Evolutionary conservation across 2,329 filamentous ascomycete genomes (phyloP).

Genomic region (Gaeumannomyces sp.): DNA sequence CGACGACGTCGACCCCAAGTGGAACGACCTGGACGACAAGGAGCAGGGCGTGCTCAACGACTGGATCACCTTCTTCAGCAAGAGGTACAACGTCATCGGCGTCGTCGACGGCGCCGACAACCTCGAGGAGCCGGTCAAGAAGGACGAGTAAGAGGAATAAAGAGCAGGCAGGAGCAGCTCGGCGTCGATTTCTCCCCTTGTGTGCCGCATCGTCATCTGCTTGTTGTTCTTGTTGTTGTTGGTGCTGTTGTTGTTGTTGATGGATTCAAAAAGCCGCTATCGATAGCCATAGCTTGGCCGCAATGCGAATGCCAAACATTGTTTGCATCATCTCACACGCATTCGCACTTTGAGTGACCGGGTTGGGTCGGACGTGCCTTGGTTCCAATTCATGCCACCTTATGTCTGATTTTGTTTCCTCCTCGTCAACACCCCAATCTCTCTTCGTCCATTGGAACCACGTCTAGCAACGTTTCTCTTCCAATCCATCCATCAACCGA

Average conservation of each 20-base stretch:
- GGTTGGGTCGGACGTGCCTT: background rate
- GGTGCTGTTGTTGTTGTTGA: too few relatives aligned
- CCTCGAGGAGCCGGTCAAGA: constrained; percentile 29
- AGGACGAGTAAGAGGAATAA: background rate
- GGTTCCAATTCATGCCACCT: background rate
- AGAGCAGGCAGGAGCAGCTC: too few relatives aligned
- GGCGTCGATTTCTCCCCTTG: too few relatives aligned
- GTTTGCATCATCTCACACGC: too few relatives aligned
- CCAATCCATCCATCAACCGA: background rate
- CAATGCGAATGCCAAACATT: too few relatives aligned
- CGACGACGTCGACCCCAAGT: constrained; percentile 78
- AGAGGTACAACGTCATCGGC: constrained; percentile 83
- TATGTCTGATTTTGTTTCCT: background rate
- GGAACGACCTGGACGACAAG: constrained; percentile 76
- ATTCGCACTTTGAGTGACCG: too few relatives aligned
- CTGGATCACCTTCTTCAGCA: constrained; percentile 95
- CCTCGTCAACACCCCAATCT: background rate
- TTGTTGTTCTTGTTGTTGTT: too few relatives aligned
- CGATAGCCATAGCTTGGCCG: too few relatives aligned
- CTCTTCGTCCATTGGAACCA: background rate
- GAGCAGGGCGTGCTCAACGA: constrained; percentile 81
- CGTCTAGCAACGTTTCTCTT: background rate
- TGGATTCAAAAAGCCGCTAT: too few relatives aligned
- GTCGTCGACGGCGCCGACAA: constrained; percentile 56
- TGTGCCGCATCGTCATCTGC: too few relatives aligned